Percentiles rank a stretch among this genome's conserved stretches.
These are phyloP conservation scores for Kodamaea neixiangensis DNA, from an alignment of 805 yeast genomes.

Conservation along the genomic window DNA sequence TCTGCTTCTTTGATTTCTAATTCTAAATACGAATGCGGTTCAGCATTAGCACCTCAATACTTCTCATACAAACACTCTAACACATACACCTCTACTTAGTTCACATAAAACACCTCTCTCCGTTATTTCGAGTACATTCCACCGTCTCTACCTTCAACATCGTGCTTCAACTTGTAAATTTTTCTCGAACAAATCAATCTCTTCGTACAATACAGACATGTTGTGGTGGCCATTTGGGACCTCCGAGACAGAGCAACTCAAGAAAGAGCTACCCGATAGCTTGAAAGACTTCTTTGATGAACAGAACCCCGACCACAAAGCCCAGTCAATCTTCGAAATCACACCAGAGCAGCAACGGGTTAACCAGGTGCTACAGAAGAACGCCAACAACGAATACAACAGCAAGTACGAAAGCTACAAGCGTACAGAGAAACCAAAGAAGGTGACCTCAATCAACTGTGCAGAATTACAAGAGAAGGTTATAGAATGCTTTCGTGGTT, in stretches of 20 bases:
- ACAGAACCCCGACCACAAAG: slow-evolving; percentile 30
- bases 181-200: not conserved
- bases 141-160: not conserved
- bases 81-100: too few relatives aligned
- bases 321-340: slow-evolving; percentile 23
- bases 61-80: too few relatives aligned
- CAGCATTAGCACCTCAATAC: too few relatives aligned
- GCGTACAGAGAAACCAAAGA: slow-evolving; percentile 23
- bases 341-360: slow-evolving; percentile 31
- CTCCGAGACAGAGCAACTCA: slow-evolving; percentile 28
- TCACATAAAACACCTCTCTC: too few relatives aligned
- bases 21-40: too few relatives aligned
- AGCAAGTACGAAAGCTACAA: slow-evolving; percentile 35
- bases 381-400: slow-evolving; percentile 19
- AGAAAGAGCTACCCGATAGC: slow-evolving; percentile 35
- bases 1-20: too few relatives aligned
- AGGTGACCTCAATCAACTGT: slow-evolving; percentile 38
- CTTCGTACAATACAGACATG: slow-evolving; percentile 12
- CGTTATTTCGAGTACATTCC: too few relatives aligned
- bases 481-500: slow-evolving; percentile 35
- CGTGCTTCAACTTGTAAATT: not conserved
- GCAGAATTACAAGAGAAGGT: slow-evolving; percentile 42
- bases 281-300: slow-evolving; percentile 33
- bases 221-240: slow-evolving; percentile 32
- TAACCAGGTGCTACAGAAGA: slow-evolving; percentile 23